phyloP scores from a whole-genome alignment of 2,329 filamentous ascomycete genomes.

The Teratosphaeria epicoccoides region DNA sequence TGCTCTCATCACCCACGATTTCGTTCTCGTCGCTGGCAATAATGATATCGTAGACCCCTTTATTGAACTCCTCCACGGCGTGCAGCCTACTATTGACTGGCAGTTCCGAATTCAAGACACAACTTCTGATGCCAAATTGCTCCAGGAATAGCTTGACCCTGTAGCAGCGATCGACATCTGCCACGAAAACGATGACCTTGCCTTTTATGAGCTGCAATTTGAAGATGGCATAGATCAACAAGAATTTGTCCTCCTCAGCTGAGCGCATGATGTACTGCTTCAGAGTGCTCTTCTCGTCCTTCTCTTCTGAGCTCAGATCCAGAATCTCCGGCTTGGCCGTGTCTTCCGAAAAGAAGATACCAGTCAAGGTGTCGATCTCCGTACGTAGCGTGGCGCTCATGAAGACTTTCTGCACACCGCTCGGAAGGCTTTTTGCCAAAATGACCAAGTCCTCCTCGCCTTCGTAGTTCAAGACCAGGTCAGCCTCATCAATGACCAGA shows the following conservation, averaged over 20 bases:
- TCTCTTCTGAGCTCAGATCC: slow-evolving; percentile 70
- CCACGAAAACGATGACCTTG: slow-evolving; percentile 77
- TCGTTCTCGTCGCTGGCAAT: slow-evolving; percentile 92
- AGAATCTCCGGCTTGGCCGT: slow-evolving; percentile 52
- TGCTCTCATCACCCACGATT: slow-evolving; percentile 57
- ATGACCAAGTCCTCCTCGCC: slow-evolving; percentile 83
- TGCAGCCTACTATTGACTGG: slow-evolving; percentile 89
- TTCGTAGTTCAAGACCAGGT: slow-evolving; percentile 85
- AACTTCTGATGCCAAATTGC: slow-evolving; percentile 90
- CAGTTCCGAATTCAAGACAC: slow-evolving; percentile 86
- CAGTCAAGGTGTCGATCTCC: slow-evolving; percentile 77
- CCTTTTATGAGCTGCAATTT: slow-evolving; percentile 90
- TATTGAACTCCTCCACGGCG: slow-evolving; percentile 95
- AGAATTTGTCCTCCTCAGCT: slow-evolving; percentile 94
- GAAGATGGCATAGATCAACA: slow-evolving; percentile 87
- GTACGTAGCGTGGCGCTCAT: slow-evolving; percentile 88
- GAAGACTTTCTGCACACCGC: slow-evolving; percentile 78
- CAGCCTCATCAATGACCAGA: slow-evolving; percentile 86
- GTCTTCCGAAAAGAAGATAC: slow-evolving; percentile 65
- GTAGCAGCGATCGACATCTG: slow-evolving; percentile 81
- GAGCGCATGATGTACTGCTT: slow-evolving; percentile 86
- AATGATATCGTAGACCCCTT: slow-evolving; percentile 92
- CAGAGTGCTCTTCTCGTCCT: slow-evolving; percentile 47
- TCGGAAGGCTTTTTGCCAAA: slow-evolving; percentile 66
- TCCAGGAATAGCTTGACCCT: slow-evolving; percentile 89